Evolutionary conservation across 768 basidiomycete genomes (phyloP).

Genomic region (Xerocomellus intermedius): DNA sequence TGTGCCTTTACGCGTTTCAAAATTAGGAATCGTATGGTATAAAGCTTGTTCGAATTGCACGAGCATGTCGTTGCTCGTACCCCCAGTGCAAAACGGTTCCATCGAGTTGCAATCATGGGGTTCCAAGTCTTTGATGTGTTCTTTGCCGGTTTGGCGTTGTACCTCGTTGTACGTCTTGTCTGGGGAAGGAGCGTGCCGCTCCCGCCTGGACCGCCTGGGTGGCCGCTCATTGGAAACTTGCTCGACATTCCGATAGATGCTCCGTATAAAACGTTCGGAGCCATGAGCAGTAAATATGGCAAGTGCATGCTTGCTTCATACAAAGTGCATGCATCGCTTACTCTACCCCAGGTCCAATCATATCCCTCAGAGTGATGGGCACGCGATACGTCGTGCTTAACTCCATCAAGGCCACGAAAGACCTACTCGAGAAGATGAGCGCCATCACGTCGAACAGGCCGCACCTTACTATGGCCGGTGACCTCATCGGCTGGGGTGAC

Average conservation of each 20-base stretch:
- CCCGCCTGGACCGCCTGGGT: slow-evolving; percentile 11
- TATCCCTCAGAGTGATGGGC: slow-evolving; percentile 31
- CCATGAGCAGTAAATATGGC: slow-evolving; percentile 45
- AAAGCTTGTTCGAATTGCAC: too few species aligned
- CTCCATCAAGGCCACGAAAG: slow-evolving; percentile 34
- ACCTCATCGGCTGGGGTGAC: slow-evolving; percentile 15
- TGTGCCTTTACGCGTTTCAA: too few species aligned
- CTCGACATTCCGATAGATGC: slow-evolving; percentile 52
- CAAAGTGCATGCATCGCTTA: not conserved
- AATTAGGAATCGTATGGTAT: too few species aligned
- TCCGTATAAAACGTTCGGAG: slow-evolving; percentile 51
- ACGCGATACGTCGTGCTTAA: slow-evolving; percentile 49
- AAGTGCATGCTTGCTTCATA: slow-evolving; percentile 9
- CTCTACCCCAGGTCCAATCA: not conserved
- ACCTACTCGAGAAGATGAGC: slow-evolving; percentile 14
- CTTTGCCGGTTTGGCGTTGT: slow-evolving; percentile 14
- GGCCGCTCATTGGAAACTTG: slow-evolving; percentile 50
- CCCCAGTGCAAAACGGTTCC: not conserved
- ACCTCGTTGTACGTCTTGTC: not conserved
- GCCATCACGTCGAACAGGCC: slow-evolving; percentile 8
- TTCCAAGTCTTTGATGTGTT: not conserved
- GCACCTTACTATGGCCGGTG: slow-evolving; percentile 17
- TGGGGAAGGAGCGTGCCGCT: not conserved
- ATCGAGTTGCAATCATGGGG: not conserved
- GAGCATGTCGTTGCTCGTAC: too few species aligned